Conservation (phyloP, 192 early-diverging fungal species). For the Backusella parvicylindrica region DNA sequence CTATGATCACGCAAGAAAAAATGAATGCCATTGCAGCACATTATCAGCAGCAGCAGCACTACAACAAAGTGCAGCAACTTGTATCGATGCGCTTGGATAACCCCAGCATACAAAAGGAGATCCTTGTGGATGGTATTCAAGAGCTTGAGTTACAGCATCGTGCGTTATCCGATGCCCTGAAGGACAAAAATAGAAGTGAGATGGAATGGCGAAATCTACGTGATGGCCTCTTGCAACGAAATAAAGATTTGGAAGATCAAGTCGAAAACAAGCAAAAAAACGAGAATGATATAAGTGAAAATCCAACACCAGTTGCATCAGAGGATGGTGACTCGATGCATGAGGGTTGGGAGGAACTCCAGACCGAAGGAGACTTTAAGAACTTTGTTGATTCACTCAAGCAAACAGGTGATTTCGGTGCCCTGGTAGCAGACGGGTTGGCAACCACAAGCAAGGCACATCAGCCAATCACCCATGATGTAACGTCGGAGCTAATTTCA, state of each 20-base stretch:
- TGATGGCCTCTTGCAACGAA: slow-evolving; percentile 45
- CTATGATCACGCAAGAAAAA: slow-evolving; percentile 64
- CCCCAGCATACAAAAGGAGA: slow-evolving; percentile 12
- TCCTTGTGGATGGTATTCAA: slow-evolving; percentile 9
- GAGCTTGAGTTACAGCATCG: slow-evolving; percentile 65
- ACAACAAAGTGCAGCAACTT: slow-evolving; percentile 43
- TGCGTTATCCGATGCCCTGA: slow-evolving; percentile 56
- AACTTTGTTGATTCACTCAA: slow-evolving; percentile 24
- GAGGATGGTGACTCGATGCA: slow-evolving; percentile 5
- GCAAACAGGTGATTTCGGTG: slow-evolving; percentile 32
- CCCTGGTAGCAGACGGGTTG: slow-evolving; percentile 27
- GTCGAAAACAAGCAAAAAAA: slow-evolving; percentile 26
- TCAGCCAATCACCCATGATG: neutral
- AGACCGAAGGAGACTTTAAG: slow-evolving; percentile 16
- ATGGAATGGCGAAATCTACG: slow-evolving; percentile 42
- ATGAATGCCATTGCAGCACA: slow-evolving; percentile 65
- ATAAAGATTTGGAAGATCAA: neutral
- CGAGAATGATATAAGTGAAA: neutral
- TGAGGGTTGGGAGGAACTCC: neutral
- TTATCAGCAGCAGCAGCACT: slow-evolving; percentile 49
- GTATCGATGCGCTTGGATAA: slow-evolving; percentile 42
- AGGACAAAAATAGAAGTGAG: slow-evolving; percentile 49
- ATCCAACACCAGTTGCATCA: slow-evolving; percentile 4
- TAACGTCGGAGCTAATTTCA: slow-evolving; percentile 34
- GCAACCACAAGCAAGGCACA: neutral